A percentile compares a stretch with the other conserved stretches of the same genome.
phyloP scores from a whole-genome alignment of 2,329 filamentous ascomycete genomes.

The Aspergillus sp. region DNA sequence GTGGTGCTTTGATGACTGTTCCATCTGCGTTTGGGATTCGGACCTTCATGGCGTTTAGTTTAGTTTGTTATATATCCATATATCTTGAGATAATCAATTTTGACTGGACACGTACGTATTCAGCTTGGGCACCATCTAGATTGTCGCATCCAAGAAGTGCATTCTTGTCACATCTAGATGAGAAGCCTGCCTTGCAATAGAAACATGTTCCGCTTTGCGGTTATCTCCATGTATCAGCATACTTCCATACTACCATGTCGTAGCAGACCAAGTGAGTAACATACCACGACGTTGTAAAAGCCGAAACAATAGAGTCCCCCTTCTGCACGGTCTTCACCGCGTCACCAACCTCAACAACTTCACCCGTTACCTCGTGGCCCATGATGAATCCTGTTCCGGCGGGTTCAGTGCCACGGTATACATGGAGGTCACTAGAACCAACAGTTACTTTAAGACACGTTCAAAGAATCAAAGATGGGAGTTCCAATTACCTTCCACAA shows the following conservation, averaged over 20 bases:
- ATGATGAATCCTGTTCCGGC: conserved; percentile 65
- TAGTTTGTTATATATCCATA: conserved; percentile 8
- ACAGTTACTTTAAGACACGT: background rate
- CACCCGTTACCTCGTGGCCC: conserved; percentile 84
- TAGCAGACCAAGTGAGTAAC: conserved; percentile 22
- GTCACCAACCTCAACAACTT: conserved; percentile 66
- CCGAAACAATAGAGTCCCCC: conserved; percentile 77
- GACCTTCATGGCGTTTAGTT: conserved; percentile 42
- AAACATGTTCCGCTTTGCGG: conserved; percentile 66
- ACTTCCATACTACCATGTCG: background rate
- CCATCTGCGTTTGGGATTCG: conserved; percentile 78
- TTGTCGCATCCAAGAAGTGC: conserved; percentile 67
- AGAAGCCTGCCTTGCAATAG: conserved; percentile 76
- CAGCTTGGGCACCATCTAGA: conserved; percentile 77
- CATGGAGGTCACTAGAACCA: conserved; percentile 71
- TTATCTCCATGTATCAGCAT: background rate
- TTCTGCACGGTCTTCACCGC: conserved; percentile 67
- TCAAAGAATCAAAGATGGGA: background rate
- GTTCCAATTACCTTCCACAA: conserved; percentile 69
- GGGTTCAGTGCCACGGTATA: conserved; percentile 78
- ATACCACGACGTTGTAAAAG: conserved; percentile 79
- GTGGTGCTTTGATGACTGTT: conserved; percentile 73
- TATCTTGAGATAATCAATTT: background rate
- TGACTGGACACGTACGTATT: conserved; percentile 56
- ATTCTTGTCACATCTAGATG: conserved; percentile 72